phyloP scores from a whole-genome alignment of 176 grass and related monocot species.

The Leersia perrieri region DNA sequence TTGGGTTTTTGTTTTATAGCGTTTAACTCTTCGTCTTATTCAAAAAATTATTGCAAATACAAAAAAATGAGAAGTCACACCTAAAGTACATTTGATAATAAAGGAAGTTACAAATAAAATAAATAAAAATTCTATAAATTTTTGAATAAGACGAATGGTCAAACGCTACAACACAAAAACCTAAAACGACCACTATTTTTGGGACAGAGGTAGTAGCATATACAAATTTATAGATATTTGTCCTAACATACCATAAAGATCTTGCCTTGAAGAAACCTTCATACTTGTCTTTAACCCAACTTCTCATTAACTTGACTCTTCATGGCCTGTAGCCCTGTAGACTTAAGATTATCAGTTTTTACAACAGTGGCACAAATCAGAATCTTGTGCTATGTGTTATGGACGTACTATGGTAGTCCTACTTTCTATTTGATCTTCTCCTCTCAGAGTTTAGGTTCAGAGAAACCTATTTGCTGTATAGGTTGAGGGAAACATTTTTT shows the following conservation, averaged over 20 bases:
- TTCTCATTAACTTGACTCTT: constrained; percentile 21
- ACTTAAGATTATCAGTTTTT: neutral
- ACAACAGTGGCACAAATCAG: neutral
- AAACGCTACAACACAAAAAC: too few relatives aligned
- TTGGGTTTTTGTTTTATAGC: too few relatives aligned
- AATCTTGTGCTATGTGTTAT: neutral
- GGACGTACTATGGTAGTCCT: neutral
- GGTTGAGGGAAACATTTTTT: neutral
- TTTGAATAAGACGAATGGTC: too few relatives aligned
- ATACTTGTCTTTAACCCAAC: neutral
- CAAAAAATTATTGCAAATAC: too few relatives aligned
- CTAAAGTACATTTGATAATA: too few relatives aligned
- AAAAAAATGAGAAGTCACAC: too few relatives aligned
- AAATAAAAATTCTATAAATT: too few relatives aligned
- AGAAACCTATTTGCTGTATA: neutral
- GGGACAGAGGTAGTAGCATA: too few relatives aligned
- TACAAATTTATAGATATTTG: neutral
- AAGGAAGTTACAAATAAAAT: too few relatives aligned
- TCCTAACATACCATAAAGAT: neutral
- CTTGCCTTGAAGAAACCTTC: neutral
- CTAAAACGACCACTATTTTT: too few relatives aligned
- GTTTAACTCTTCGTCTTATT: too few relatives aligned
- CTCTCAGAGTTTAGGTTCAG: neutral
- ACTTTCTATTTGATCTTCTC: neutral
- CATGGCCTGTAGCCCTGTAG: neutral